Evolutionary conservation across 140 eudicot genomes (phyloP).

Genomic region (Oenanthe javanica): DNA sequence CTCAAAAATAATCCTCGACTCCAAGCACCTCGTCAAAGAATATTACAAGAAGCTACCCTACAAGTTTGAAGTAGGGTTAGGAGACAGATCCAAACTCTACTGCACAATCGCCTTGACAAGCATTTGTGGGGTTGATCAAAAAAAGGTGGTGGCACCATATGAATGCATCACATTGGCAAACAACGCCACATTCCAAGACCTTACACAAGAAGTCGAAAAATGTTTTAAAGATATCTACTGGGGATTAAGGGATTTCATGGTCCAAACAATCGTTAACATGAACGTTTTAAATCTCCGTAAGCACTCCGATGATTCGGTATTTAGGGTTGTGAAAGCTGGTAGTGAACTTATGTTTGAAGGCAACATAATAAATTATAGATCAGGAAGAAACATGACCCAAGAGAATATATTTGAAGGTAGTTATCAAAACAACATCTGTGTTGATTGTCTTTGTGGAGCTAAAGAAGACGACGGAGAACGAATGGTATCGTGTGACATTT

Average conservation of each 20-base stretch:
- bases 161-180: conserved; percentile 44
- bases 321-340: conserved; percentile 33
- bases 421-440: conserved; percentile 20
- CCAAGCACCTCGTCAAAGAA: conserved; percentile 67
- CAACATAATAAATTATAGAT: background rate
- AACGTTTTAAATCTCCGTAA: conserved; percentile 20
- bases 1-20: conserved; percentile 74
- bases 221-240: conserved; percentile 53
- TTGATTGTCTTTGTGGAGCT: conserved; percentile 72
- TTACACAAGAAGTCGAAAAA: conserved; percentile 50
- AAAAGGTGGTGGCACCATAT: conserved; percentile 31
- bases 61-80: conserved; percentile 14
- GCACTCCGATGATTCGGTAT: conserved; percentile 58
- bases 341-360: conserved; percentile 56
- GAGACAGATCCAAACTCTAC: conserved; percentile 31
- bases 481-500: conserved; percentile 84
- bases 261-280: conserved; percentile 33
- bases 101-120: conserved; percentile 38
- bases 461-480: conserved; percentile 84
- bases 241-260: conserved; percentile 45
- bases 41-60: conserved; percentile 19
- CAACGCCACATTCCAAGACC: conserved; percentile 52
- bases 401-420: conserved; percentile 29
- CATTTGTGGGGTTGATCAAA: conserved; percentile 11
- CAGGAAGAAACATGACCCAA: conserved; percentile 14